Evolutionary conservation across 352 stramenopile species (phyloP), one percentile per base, ranked within the genome.

Genomic region (Pythium periplocum): DNA sequence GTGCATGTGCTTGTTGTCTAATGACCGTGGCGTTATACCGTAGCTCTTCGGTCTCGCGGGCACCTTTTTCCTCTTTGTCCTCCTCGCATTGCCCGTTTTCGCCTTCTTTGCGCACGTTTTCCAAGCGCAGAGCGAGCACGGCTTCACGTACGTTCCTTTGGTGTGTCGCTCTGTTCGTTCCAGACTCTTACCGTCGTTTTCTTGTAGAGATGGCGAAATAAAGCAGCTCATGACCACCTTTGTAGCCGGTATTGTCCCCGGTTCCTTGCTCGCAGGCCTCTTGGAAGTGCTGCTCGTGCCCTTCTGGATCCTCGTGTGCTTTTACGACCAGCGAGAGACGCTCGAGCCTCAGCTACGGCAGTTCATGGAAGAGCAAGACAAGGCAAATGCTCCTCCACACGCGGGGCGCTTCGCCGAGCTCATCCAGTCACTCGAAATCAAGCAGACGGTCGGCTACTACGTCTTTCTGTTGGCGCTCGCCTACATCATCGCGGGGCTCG

Each of bases 401-500:
- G 39, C 44, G 31, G 64, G 64, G 2, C 71, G 68, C 12, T 51
- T 82, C 11, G 63, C 57, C 5, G 71, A 87, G 41, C 51, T 86
- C 17, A 43, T 84, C 37, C 52, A 69, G 49, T 62, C 70, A 34
- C 53, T 89, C 10, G 45, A 87, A 45, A 52, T 89, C 12, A 43
- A 82, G 49, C 78, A 86, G 43, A 83, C 75, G 4, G 10, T 87
- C 5, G 76, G 76, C 41, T 84, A 84, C 54, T 85, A 82, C 48
- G 36, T 83, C 11, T 84, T 86, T 46, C 42, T 90, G 7, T 46
- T 89, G 26, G 56, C 57, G 7, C 38, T 76, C 43, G 67, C 75
- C 8, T 89, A 82, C 53, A 54, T 83, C 8, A 69, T 90, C 33
- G 77, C 82, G 0, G 75, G 53, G 34, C 58, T 87, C 4, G 77